phyloP scores from a whole-genome alignment of 108 stramenopile species.

The Cyclotella sp. region DNA sequence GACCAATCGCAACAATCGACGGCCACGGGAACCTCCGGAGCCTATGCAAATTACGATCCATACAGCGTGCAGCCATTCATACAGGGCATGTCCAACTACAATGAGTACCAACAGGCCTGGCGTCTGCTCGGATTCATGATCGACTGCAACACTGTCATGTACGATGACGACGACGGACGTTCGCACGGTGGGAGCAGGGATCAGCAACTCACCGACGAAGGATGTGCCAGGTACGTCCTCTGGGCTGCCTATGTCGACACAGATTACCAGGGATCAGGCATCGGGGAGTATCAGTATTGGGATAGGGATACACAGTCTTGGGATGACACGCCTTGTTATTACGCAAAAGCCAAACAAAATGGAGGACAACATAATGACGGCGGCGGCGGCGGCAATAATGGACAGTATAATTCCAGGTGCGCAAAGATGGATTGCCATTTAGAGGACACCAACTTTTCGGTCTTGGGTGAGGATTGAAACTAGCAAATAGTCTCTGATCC shows the following conservation, averaged over 20 bases:
- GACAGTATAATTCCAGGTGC: conserved; percentile 40
- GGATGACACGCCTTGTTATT: conserved; percentile 50
- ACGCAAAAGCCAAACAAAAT: neutral
- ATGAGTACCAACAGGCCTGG: conserved; percentile 71
- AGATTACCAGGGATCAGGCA: conserved; percentile 64
- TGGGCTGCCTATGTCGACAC: conserved; percentile 79
- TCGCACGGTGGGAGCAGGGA: neutral
- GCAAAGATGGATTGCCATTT: conserved; percentile 74
- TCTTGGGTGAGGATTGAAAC: conserved; percentile 52
- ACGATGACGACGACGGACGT: conserved; percentile 22
- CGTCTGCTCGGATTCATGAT: conserved; percentile 68
- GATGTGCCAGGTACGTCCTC: conserved; percentile 63
- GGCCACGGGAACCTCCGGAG: neutral
- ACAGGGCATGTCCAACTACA: conserved; percentile 51
- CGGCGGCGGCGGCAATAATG: conserved; percentile 6
- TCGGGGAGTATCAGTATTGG: conserved; percentile 71
- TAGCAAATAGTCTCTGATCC: too few species aligned
- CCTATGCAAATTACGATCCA: neutral
- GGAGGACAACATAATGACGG: conserved; percentile 4
- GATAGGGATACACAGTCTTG: conserved; percentile 39
- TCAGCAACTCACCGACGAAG: conserved; percentile 3
- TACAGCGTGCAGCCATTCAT: conserved; percentile 28
- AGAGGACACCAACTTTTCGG: conserved; percentile 44
- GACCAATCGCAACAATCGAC: neutral
- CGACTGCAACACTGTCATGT: conserved; percentile 47